Percentiles rank a stretch among this genome's conserved stretches.
Conservation (phyloP, 352 stramenopile species). For the Plasmopara halstedii region DNA sequence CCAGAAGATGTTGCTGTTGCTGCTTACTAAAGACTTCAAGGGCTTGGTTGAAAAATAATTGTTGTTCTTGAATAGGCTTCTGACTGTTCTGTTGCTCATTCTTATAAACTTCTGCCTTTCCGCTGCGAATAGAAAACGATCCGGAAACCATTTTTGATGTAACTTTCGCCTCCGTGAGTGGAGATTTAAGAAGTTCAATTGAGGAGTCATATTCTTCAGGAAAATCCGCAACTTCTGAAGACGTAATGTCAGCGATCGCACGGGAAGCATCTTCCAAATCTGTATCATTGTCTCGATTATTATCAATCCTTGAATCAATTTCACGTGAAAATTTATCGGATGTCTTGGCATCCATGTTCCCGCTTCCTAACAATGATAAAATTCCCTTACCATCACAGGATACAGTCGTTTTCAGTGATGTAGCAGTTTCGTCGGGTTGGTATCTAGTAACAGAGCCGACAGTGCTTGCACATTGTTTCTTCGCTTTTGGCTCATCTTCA, state of each 20-base stretch:
- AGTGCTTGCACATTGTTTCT: slow-evolving; percentile 27
- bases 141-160: background rate
- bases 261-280: slow-evolving; percentile 27
- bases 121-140: slow-evolving; percentile 10
- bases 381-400: slow-evolving; percentile 27
- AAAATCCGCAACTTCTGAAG: slow-evolving; percentile 25
- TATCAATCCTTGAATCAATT: slow-evolving; percentile 12
- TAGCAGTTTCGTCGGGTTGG: slow-evolving; percentile 1
- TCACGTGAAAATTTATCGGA: slow-evolving; percentile 15
- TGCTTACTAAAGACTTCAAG: slow-evolving; percentile 40
- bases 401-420: slow-evolving; percentile 1
- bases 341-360: slow-evolving; percentile 20
- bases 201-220: slow-evolving; percentile 7
- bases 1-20: slow-evolving; percentile 27
- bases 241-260: slow-evolving; percentile 33
- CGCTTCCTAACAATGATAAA: slow-evolving; percentile 27
- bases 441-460: slow-evolving; percentile 3
- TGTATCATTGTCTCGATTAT: slow-evolving; percentile 26
- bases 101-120: slow-evolving; percentile 7
- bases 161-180: slow-evolving; percentile 7
- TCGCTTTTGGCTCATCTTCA: slow-evolving; percentile 25
- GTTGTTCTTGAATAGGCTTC: slow-evolving; percentile 8
- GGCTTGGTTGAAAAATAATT: slow-evolving; percentile 37
- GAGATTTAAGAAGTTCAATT: slow-evolving; percentile 9
- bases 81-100: slow-evolving; percentile 2